These are phyloP conservation scores for Colletotrichum spaethianum DNA, from an alignment of 2,329 filamentous ascomycete species.

Conservation along the genomic window DNA sequence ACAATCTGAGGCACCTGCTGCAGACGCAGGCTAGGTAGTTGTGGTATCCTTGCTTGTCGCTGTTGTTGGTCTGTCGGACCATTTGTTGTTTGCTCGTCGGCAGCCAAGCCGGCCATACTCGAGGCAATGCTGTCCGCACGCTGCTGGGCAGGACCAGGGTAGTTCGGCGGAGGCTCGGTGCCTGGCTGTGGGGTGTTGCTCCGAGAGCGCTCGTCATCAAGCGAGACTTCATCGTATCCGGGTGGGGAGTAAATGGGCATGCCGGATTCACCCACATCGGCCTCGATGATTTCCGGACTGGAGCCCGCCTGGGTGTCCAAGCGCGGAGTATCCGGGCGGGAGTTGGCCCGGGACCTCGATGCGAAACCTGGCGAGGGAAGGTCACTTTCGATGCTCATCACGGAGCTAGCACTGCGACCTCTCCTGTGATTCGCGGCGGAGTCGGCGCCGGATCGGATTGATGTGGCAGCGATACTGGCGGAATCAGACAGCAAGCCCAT, in stretches of 20 bases:
- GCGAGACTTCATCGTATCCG: slow-evolving; percentile 66
- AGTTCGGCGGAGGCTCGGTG: slow-evolving; percentile 66
- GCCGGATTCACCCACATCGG: slow-evolving; percentile 61
- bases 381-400: slow-evolving; percentile 67
- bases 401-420: slow-evolving; percentile 66
- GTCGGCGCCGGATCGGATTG: slow-evolving; percentile 52
- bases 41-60: slow-evolving; percentile 56
- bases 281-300: slow-evolving; percentile 67
- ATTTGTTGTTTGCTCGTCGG: slow-evolving; percentile 37
- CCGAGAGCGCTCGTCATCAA: slow-evolving; percentile 57
- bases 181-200: slow-evolving; percentile 56
- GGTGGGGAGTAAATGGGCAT: slow-evolving; percentile 64
- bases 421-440: slow-evolving; percentile 57
- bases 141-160: slow-evolving; percentile 57
- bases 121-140: slow-evolving; percentile 35
- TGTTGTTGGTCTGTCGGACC: slow-evolving; percentile 43
- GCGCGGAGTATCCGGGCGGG: slow-evolving; percentile 59
- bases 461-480: slow-evolving; percentile 69
- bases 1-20: slow-evolving; percentile 69
- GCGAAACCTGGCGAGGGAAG: slow-evolving; percentile 56
- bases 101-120: slow-evolving; percentile 43
- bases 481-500: slow-evolving; percentile 80
- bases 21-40: slow-evolving; percentile 68
- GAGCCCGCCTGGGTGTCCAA: slow-evolving; percentile 60
- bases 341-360: slow-evolving; percentile 57